phyloP scores from a whole-genome alignment of 148 eudicot species.

The Hydrangea macrophylla region DNA sequence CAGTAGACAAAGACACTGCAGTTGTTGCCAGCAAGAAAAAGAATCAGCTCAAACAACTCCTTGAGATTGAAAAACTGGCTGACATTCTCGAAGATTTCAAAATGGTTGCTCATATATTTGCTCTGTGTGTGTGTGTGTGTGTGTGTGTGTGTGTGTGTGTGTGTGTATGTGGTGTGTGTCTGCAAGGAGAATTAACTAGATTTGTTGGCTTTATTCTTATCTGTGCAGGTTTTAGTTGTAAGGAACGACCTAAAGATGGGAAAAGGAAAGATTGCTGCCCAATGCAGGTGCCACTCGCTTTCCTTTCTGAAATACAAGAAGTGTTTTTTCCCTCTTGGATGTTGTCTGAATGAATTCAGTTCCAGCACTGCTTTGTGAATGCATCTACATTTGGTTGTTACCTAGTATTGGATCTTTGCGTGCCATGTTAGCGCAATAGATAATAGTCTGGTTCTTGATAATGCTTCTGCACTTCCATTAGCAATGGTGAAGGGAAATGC shows the following conservation, averaged over 20 bases:
- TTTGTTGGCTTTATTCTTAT: slow-evolving; percentile 5
- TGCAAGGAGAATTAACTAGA: not conserved
- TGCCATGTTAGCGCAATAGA: not conserved
- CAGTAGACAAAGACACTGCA: slow-evolving; percentile 25
- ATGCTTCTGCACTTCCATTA: not conserved
- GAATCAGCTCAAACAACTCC: slow-evolving; percentile 36
- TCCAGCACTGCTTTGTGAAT: not conserved
- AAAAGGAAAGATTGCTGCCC: slow-evolving; percentile 99
- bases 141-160: not conserved
- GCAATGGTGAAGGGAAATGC: not conserved
- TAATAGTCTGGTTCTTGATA: not conserved
- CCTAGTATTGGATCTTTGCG: not conserved
- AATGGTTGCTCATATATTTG: slow-evolving; percentile 49
- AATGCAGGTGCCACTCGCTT: slow-evolving; percentile 70
- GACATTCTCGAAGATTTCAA: slow-evolving; percentile 88
- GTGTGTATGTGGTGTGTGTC: not conserved
- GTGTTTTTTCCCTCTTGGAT: slow-evolving; percentile 1
- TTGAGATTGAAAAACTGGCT: slow-evolving; percentile 90
- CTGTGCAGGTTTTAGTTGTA: slow-evolving; percentile 85
- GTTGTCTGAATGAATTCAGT: not conserved
- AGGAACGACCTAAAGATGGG: slow-evolving; percentile 99
- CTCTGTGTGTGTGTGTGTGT: slow-evolving; percentile 1
- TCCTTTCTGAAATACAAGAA: not conserved
- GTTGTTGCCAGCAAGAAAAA: slow-evolving; percentile 43
- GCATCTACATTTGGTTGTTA: not conserved